phyloP scores from a whole-genome alignment of 257 asterid species.

The Solanum rostratum region DNA sequence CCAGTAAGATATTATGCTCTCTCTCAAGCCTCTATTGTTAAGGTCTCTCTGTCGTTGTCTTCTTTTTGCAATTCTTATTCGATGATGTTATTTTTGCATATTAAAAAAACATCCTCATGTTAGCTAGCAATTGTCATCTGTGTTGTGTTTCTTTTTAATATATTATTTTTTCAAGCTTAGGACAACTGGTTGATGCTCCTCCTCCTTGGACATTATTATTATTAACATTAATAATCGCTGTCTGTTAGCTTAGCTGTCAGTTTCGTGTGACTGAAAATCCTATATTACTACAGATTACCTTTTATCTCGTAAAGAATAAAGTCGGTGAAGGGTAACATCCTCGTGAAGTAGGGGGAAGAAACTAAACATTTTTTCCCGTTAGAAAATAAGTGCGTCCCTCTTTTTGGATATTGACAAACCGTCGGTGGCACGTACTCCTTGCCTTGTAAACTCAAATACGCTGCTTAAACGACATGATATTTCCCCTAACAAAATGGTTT shows the following conservation, averaged over 20 bases:
- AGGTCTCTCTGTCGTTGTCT: background rate
- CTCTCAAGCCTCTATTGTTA: background rate
- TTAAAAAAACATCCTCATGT: background rate
- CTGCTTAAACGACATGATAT: background rate
- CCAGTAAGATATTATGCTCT: background rate
- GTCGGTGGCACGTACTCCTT: background rate
- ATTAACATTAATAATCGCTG: background rate
- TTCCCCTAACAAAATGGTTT: background rate
- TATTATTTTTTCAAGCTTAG: background rate
- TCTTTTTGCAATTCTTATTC: background rate
- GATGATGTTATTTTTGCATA: background rate
- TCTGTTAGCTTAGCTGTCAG: background rate
- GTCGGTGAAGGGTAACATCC: background rate
- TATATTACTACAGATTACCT: background rate
- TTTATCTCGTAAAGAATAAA: background rate
- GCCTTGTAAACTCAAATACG: background rate
- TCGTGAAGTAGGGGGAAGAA: background rate
- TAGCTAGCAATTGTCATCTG: background rate
- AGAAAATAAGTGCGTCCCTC: background rate
- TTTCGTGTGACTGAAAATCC: background rate
- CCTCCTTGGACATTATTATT: background rate
- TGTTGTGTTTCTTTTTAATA: background rate
- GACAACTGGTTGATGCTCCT: background rate
- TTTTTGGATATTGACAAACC: background rate
- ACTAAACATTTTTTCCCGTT: background rate